These are phyloP conservation scores for Cornus kousa DNA, from an alignment of 148 eudicot species.

Conservation along the genomic window DNA sequence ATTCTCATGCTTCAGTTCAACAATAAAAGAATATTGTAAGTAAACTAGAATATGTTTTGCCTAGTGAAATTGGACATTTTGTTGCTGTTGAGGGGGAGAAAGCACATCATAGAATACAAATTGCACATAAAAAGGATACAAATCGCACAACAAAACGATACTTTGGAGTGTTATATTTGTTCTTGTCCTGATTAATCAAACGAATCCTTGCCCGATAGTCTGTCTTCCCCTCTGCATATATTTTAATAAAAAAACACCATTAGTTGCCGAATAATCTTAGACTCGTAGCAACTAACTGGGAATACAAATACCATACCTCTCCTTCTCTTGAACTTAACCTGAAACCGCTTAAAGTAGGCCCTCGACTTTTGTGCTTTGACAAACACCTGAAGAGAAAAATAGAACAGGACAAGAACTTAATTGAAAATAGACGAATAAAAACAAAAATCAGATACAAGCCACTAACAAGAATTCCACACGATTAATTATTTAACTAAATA, in stretches of 20 bases:
- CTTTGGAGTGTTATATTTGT: constrained; percentile 90
- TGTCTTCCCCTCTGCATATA: constrained; percentile 75
- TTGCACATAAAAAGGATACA: constrained; percentile 38
- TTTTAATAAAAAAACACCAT: not conserved
- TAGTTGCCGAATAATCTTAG: not conserved
- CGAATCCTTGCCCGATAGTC: constrained; percentile 86
- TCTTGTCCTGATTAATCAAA: constrained; percentile 77
- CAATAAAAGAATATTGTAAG: not conserved
- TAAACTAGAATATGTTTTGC: not conserved
- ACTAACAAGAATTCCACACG: not conserved
- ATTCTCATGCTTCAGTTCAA: not conserved
- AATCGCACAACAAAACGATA: constrained; percentile 77
- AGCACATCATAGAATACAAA: not conserved
- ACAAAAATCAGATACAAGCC: not conserved
- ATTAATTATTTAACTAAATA: not conserved
- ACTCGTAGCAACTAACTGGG: not conserved
- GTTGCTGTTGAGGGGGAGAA: not conserved
- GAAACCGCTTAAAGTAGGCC: constrained; percentile 73
- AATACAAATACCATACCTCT: constrained; percentile 39
- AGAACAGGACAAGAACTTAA: not conserved
- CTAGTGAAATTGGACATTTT: not conserved
- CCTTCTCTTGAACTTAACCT: constrained; percentile 82
- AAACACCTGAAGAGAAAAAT: constrained; percentile 39
- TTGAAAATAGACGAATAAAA: not conserved
- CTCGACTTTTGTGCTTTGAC: constrained; percentile 58